These are phyloP conservation scores for Bidens hawaiensis DNA, from an alignment of 140 eudicot genomes.

Conservation along the genomic window DNA sequence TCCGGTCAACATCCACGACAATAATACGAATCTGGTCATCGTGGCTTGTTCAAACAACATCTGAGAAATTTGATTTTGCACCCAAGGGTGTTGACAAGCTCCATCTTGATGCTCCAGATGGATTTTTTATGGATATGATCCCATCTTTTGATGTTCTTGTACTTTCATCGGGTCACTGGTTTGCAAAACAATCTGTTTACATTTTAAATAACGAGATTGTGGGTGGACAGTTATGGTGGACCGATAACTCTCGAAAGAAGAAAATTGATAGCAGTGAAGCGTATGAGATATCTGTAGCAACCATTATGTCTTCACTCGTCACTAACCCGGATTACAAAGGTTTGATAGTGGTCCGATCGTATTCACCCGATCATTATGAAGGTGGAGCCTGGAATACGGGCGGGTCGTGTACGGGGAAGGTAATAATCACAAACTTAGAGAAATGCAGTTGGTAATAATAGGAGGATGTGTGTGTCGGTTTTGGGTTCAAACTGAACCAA, in stretches of 20 bases:
- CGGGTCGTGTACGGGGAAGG: conserved; percentile 95
- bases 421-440: conserved; percentile 5
- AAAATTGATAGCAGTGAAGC: conserved; percentile 63
- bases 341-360: conserved; percentile 66
- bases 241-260: conserved; percentile 42
- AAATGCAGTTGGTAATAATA: not conserved
- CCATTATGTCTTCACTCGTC: conserved; percentile 62
- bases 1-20: conserved; percentile 72
- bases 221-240: conserved; percentile 92
- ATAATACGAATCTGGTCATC: conserved; percentile 92
- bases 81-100: conserved; percentile 76
- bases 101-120: conserved; percentile 81
- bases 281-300: conserved; percentile 67
- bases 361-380: conserved; percentile 92
- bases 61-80: conserved; percentile 57
- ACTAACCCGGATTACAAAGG: conserved; percentile 71
- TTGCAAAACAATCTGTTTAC: conserved; percentile 72
- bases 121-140: conserved; percentile 46
- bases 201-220: conserved; percentile 76
- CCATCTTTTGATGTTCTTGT: conserved; percentile 62
- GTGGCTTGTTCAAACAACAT: conserved; percentile 77
- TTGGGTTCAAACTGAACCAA: too few relatives aligned
- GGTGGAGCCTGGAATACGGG: conserved; percentile 97
- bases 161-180: conserved; percentile 98
- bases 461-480: too few relatives aligned